Evolutionary conservation across 2,329 filamentous ascomycete species (phyloP), one percentile per base, ranked within the genome.

Genomic region (Fusarium sp.): DNA sequence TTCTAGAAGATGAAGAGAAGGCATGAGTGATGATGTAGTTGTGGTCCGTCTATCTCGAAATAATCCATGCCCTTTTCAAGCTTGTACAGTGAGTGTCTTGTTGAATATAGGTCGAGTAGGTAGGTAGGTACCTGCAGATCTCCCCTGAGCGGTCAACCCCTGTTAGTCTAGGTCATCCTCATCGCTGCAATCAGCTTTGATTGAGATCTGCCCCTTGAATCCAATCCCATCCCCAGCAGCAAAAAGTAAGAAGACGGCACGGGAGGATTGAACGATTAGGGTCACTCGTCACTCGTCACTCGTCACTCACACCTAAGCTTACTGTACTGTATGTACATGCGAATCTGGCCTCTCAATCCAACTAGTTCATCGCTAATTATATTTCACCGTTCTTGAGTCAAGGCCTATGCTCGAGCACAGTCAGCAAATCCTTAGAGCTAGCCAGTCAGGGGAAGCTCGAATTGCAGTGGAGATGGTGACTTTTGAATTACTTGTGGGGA

Each of bases 131-230:
- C 31, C 33, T 58, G 29, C 29, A 57, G 57, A 33, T 38, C 18
- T 66, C 64, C 64, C 65, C 66, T 69, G 64, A 58, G 39, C 19
- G 57, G 64, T 51, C 41, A 38, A 42, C n/a, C 65, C 66, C 45
- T 69, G 65, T 69, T 31, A 48, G 35, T 37, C 35, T 37, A 35
- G 37, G 19, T 70, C 29, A 51, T 51, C 42, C n/a, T 70, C 29
- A 55, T 51, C 48, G 44, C 16, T 42, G 64, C 48, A 54, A 46
- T 48, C 41, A 46, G 44, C 29, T 56, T 54, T 73, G 51, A 73
- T 73, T 73, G 59, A 73, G 70, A 73, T 73, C 70, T 73, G 25
- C 70, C 70, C 66, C 60, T 55, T 52, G 45, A 45, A 55, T 52
- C 39, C 61, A 59, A 66, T 49, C 52, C 42, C 10, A 44, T 29